Evolutionary conservation across 352 stramenopile species (phyloP), one percentile per base, ranked within the genome.

Genomic region (Pythium brassicae): DNA sequence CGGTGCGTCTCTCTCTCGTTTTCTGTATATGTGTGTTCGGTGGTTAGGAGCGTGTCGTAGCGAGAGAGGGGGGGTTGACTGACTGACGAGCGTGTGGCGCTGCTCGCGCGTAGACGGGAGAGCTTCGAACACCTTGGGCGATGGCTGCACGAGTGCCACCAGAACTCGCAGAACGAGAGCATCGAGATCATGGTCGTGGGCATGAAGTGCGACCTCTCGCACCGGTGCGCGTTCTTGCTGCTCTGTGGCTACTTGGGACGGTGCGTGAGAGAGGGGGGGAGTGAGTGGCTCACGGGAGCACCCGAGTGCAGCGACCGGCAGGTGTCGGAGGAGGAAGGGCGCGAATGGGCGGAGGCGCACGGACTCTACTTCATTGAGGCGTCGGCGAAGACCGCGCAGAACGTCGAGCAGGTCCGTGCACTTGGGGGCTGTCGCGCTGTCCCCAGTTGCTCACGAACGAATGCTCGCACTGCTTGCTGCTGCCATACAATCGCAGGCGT

Each of bases 181-280:
- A 73, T 94, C 44, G 81, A 89, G 61, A 86, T 94, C 60, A 89
- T 92, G 77, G 79, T 94, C 53, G 82, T 94, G 17, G 84, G 84
- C 32, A 94, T 92, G 81, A 94, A 94, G 62, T 87, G 76, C 57
- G 84, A 94, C 46, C 56, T 94, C 23, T 39, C 53, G 0, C 65
- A 80, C 14, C 55, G 62, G 69, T 79, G 12, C 35, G 59, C 51
- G 25, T 7, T 5, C 34, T 40, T 25, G 17, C 23, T 7, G 35
- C 14, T 17, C 20, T 34, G 8, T 55, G n/a, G 1, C 20, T 43
- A 8, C n/a, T 32, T 14, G 23, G 45, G 9, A n/a, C 26, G 45
- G n/a, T n/a, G n/a, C n/a, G n/a, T n/a, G n/a, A n/a, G n/a, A n/a
- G n/a, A n/a, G n/a, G n/a, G n/a, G n/a, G n/a, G n/a, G n/a, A n/a